Evolutionary conservation across 2,329 filamentous ascomycete species (phyloP).

Genomic region (Colletotrichum tofieldiae): DNA sequence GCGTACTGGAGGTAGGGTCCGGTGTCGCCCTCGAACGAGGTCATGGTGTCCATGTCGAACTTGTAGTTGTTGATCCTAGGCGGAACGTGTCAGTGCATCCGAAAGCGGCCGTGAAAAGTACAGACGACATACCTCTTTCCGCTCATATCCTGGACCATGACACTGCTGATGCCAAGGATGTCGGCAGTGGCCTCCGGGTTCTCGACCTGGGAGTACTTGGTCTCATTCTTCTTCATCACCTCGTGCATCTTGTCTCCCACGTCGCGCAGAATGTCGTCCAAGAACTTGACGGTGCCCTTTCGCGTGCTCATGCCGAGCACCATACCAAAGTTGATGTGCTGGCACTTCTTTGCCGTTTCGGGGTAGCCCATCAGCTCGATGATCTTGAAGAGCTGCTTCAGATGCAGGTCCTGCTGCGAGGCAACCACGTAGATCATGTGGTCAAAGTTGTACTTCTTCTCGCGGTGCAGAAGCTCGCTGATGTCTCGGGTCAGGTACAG

Average conservation of each 20-base stretch:
- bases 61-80: constrained; percentile 75
- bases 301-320: constrained; percentile 80
- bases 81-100: constrained; percentile 37
- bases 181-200: constrained; percentile 88
- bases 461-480: constrained; percentile 78
- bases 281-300: constrained; percentile 82
- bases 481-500: constrained; percentile 86
- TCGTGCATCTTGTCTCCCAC: constrained; percentile 98
- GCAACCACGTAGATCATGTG: constrained; percentile 87
- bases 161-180: constrained; percentile 90
- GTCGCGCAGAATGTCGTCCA: constrained; percentile 81
- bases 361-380: constrained; percentile 79
- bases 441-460: constrained; percentile 68
- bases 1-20: constrained; percentile 90
- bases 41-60: constrained; percentile 73
- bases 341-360: constrained; percentile 77
- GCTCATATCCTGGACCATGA: constrained; percentile 99
- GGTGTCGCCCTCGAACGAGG: constrained; percentile 80
- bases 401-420: constrained; percentile 79
- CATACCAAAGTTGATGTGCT: constrained; percentile 84
- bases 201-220: constrained; percentile 92
- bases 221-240: constrained; percentile 91
- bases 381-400: constrained; percentile 84
- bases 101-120: constrained; percentile 39
- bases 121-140: constrained; percentile 81